These are phyloP conservation scores for Suillus ampliporus DNA, from an alignment of 768 basidiomycete species.

Conservation along the genomic window DNA sequence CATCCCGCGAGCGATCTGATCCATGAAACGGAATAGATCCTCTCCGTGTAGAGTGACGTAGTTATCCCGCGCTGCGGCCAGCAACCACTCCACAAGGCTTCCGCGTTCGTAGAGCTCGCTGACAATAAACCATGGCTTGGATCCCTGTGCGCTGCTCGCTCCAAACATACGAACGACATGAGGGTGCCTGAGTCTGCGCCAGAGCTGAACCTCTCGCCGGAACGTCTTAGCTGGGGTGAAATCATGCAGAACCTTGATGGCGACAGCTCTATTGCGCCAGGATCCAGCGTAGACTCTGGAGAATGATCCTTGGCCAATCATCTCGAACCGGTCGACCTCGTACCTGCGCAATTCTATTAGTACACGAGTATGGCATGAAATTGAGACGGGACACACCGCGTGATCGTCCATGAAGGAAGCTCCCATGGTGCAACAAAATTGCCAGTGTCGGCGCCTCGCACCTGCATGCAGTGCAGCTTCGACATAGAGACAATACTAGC, in stretches of 20 bases:
- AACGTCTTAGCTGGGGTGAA: slow-evolving; percentile 69
- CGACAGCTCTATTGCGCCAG: slow-evolving; percentile 70
- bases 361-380: not conserved
- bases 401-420: slow-evolving; percentile 80
- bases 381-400: slow-evolving; percentile 46
- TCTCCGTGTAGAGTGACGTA: slow-evolving; percentile 2
- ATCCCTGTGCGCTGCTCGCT: slow-evolving; percentile 72
- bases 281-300: slow-evolving; percentile 76
- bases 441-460: not conserved
- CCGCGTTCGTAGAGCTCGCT: slow-evolving; percentile 74
- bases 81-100: slow-evolving; percentile 64
- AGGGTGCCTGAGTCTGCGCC: slow-evolving; percentile 71
- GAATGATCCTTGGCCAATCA: slow-evolving; percentile 77
- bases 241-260: slow-evolving; percentile 73
- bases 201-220: slow-evolving; percentile 70
- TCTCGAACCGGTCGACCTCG: slow-evolving; percentile 73
- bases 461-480: slow-evolving; percentile 52
- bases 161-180: slow-evolving; percentile 79
- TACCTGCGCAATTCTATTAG: slow-evolving; percentile 48
- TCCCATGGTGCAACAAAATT: slow-evolving; percentile 20
- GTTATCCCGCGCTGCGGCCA: slow-evolving; percentile 27
- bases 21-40: slow-evolving; percentile 64
- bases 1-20: slow-evolving; percentile 83
- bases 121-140: slow-evolving; percentile 82
- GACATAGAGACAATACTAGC: slow-evolving; percentile 72